These are phyloP conservation scores for Asterionellopsis glacialis DNA, from an alignment of 108 stramenopile species.

Conservation along the genomic window DNA sequence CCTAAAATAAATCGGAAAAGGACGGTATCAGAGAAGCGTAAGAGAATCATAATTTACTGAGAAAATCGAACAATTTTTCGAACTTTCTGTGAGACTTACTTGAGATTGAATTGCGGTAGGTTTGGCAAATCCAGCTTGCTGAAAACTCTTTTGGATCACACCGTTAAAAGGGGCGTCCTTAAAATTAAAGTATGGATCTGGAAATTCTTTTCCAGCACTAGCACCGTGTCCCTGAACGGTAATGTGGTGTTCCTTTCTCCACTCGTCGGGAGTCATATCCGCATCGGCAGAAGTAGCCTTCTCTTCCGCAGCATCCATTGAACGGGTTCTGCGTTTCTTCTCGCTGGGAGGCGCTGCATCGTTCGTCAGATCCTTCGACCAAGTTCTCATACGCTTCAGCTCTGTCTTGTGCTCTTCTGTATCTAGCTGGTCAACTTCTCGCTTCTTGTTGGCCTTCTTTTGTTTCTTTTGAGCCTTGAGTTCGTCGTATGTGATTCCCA, in stretches of 20 bases:
- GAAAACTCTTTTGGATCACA: constrained; percentile 57
- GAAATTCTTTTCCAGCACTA: constrained; percentile 22
- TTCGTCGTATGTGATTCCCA: constrained; percentile 70
- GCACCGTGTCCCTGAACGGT: constrained; percentile 63
- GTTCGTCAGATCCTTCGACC: constrained; percentile 53
- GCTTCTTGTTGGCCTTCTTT: constrained; percentile 41
- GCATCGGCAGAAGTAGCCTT: constrained; percentile 12
- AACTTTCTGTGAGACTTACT: constrained; percentile 13
- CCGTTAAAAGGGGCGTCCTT: constrained; percentile 68
- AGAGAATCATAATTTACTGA: not conserved
- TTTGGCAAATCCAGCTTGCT: constrained; percentile 71
- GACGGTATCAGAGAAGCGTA: not conserved
- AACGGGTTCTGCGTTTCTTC: constrained; percentile 67
- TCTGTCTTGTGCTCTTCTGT: constrained; percentile 56
- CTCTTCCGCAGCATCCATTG: constrained; percentile 76
- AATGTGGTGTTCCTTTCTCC: constrained; percentile 71
- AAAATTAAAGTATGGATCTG: constrained; percentile 74
- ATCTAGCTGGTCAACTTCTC: constrained; percentile 47
- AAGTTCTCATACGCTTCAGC: constrained; percentile 75
- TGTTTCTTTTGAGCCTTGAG: constrained; percentile 53
- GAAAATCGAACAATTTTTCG: not conserved
- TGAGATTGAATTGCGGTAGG: constrained; percentile 88
- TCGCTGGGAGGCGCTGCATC: constrained; percentile 9
- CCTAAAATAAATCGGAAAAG: constrained; percentile 17
- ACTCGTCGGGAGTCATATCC: constrained; percentile 60